phyloP scores from a whole-genome alignment of 192 early-diverging fungal genomes.

The Coemansia sp. region DNA sequence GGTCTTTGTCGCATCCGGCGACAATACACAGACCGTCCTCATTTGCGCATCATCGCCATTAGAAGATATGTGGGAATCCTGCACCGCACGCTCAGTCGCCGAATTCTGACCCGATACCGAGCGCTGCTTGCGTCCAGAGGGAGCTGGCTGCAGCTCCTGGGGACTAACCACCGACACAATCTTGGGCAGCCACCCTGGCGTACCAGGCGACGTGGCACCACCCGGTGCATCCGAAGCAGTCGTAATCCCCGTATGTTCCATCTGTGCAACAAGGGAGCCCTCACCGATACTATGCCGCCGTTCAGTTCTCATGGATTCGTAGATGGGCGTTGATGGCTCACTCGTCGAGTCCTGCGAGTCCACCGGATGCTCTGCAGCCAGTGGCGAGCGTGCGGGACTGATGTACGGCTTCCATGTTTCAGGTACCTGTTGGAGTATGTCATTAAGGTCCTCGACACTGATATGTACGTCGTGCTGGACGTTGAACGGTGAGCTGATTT shows the following conservation, averaged over 20 bases:
- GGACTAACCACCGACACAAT: conserved; percentile 44
- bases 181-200: conserved; percentile 41
- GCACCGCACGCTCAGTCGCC: not conserved
- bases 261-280: conserved; percentile 12
- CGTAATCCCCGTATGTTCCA: conserved; percentile 18
- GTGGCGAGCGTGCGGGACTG: conserved; percentile 31
- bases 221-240: no score
- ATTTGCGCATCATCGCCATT: no score
- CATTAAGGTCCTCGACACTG: conserved; percentile 52
- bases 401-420: conserved; percentile 40
- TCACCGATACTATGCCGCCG: conserved; percentile 28
- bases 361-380: not conserved
- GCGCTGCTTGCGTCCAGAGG: conserved; percentile 18
- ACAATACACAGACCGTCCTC: not conserved
- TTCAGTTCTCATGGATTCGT: conserved; percentile 27
- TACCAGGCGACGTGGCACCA: no score
- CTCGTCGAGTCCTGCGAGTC: not conserved
- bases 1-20: no score
- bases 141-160: not conserved
- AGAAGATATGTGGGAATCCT: no score
- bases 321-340: conserved; percentile 32
- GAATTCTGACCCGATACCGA: conserved; percentile 15
- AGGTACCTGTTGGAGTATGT: conserved; percentile 43
- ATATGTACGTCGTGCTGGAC: conserved; percentile 52
- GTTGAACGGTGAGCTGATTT: conserved; percentile 53